These are phyloP conservation scores for Coemansia sp. DNA, from an alignment of 192 early-diverging fungal species.

Conservation along the genomic window DNA sequence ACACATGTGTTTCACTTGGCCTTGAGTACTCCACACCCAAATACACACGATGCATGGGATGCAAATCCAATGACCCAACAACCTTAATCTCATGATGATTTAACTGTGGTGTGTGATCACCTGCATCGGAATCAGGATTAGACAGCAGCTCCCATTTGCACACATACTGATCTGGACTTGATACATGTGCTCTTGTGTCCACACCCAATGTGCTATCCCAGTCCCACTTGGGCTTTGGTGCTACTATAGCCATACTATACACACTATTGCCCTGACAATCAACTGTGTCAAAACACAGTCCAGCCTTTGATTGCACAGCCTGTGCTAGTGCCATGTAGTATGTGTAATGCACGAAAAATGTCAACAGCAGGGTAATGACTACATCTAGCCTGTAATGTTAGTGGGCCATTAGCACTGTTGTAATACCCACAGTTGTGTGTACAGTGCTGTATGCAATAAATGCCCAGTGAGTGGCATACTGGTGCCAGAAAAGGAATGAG, in stretches of 20 bases:
- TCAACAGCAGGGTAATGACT: constrained; percentile 58
- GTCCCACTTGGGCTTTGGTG: constrained; percentile 23
- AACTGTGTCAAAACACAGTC: background rate
- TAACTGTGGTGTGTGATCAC: background rate
- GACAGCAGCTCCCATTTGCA: background rate
- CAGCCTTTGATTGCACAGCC: background rate
- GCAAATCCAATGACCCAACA: constrained; percentile 7
- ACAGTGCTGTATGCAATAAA: constrained; percentile 44
- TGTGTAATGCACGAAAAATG: constrained; percentile 55
- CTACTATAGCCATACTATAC: constrained; percentile 25
- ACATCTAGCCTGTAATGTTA: constrained; percentile 67
- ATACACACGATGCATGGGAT: constrained; percentile 8
- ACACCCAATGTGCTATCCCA: constrained; percentile 35
- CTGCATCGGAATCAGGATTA: background rate
- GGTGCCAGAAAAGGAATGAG: constrained; percentile 56
- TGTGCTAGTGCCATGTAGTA: constrained; percentile 56
- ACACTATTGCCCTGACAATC: background rate
- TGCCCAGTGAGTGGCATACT: constrained; percentile 53
- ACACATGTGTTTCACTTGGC: background rate
- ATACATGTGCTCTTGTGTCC: constrained; percentile 12
- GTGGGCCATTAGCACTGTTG: constrained; percentile 56
- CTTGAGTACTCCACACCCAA: background rate
- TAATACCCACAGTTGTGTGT: constrained; percentile 44
- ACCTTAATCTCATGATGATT: constrained; percentile 15
- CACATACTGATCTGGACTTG: background rate